Base-by-base conservation (phyloP, 208 protist genomes). In the Trypanosoma avium region DNA sequence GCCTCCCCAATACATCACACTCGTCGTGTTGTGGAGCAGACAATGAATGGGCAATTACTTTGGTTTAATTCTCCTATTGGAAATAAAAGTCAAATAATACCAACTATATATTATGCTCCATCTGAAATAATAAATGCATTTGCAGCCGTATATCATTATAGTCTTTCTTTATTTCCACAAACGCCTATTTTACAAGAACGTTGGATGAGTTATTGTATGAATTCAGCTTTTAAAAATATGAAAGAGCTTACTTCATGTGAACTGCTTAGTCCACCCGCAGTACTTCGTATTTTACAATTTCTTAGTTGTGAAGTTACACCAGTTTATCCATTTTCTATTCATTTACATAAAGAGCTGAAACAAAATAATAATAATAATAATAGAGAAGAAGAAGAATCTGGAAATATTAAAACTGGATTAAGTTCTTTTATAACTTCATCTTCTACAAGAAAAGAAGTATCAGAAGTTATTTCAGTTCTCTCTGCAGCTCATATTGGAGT, bases 161-260 rank as follows among this genome's bases (percentile, higher is more conserved):
- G 68, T 3, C 22, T 62, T 13, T 22, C 50, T 46, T 32, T 56
- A 9, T 75, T 73, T 38, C 64, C 72, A 15, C n/a, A 15, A 9
- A 49, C 52, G 33, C 4, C 64, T 21, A 43, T 63, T 27, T 36
- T 58, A 21, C 72, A 72, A 40, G 68, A 83, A 46, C 71, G 65
- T 52, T 77, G 72, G 62, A 56, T 78, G 40, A 38, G 40, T 42
- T 48, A 49, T 27, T 38, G 29, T 26, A 22, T 82, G 27, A 35
- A 74, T 13, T 30, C 33, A 15, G 55, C 67, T 1, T 74, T 75
- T 29, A 60, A 15, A 6, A 5, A 50, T 8, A 22, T 13, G 5
- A 45, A 8, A 19, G 52, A 26, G 40, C 6, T 27, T 0, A 24
- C 45, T 52, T 42, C 58, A 24, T 12, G 40, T 21, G 17, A 42